Evolutionary conservation across 257 asterid genomes (phyloP), one percentile per base, ranked within the genome.

Genomic region (Ehretia macrophylla): DNA sequence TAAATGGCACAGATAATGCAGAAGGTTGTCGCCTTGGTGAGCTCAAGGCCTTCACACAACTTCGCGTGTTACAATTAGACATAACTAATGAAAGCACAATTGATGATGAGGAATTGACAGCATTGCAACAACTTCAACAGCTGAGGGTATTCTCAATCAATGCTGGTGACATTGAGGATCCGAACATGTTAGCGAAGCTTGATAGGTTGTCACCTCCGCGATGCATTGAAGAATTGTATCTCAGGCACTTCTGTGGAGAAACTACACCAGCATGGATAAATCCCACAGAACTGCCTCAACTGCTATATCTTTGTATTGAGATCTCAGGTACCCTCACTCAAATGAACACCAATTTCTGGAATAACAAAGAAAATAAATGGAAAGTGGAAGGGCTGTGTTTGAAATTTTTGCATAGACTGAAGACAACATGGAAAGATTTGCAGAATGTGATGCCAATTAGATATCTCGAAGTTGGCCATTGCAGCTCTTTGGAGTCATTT

Each of bases 251-350:
- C 48, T 49, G 51, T 3, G 66, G 71, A 40, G 72, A 68, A 40
- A 56, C 62, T 14, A 55, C 68, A 38, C 72, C 79, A 40, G 39
- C 39, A 60, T 68, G 79, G 79, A 56, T 68, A 11, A 64, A 58
- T 21, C 75, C 75, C 46, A 42, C n/a, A 22, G 48, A 67, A 47
- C 71, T 73, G 32, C 67, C 45, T 8, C 48, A 50, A 21, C 66
- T 73, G 58, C 72, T 64, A 63, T 68, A 58, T 62, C 75, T 73
- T 35, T 73, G 75, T 32, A 49, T 73, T 21, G 79, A 73, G 46
- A 47, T 60, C 64, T 68, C 69, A 9, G 55, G 65, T 55, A 55
- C 47, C 13, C 58, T 73, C 23, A 37, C 19, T 4, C n/a, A 5
- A 8, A 13, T 68, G 65, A 64, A 53, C 20, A 16, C 58, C 13